Base-by-base conservation (phyloP, 2,329 filamentous ascomycete species). In the Parascedosporium putredinis region DNA sequence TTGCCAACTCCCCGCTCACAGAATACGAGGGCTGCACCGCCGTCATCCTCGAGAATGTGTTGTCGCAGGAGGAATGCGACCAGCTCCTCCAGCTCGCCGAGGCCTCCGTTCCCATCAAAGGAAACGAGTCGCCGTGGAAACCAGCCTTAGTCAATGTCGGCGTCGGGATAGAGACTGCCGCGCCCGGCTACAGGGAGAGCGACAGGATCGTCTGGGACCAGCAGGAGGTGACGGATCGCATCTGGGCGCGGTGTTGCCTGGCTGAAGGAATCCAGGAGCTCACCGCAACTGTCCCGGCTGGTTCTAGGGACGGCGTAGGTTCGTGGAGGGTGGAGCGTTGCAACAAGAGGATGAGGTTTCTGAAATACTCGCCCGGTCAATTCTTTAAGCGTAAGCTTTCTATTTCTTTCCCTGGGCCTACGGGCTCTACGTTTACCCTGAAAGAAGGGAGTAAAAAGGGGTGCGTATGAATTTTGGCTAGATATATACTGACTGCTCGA, bases 181-280 rank as follows among this genome's bases (percentile, higher is more conserved):
- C 72, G 3, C 55, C 55, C 1, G 73, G 79, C 7, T 78, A 78
- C 45, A 74, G 87, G 14, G 82, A 86, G 53, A 83, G 83, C 57
- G 83, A 83, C n/a, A 75, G 87, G 3, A 86, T 91, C 55, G 83
- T 93, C 56, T 86, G 81, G 76, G 85, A 93, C 59, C 66, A 75
- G 12, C 68, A 73, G 45, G 75, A 76, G 1, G 55, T 91, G 1
- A 81, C 79, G 0, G 71, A 76, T 22, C 75, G 78, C 20, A 57
- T 93, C 0, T 83, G 84, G 74, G 69, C 66, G 36, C 73, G 87
- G 8, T 75, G 83, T 61, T 45, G 61, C 56, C 54, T 60, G 45
- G 60, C 68, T 8, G 62, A 68, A 2, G 70, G 69, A 1, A 55
- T 79, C 27, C 55, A 54, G 14, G 66, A 71, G 29, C 56, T 64